A percentile compares a stretch with the other conserved stretches of the same genome.
Conservation (phyloP, 768 basidiomycete species). For the Xanthoconium purpureum region DNA sequence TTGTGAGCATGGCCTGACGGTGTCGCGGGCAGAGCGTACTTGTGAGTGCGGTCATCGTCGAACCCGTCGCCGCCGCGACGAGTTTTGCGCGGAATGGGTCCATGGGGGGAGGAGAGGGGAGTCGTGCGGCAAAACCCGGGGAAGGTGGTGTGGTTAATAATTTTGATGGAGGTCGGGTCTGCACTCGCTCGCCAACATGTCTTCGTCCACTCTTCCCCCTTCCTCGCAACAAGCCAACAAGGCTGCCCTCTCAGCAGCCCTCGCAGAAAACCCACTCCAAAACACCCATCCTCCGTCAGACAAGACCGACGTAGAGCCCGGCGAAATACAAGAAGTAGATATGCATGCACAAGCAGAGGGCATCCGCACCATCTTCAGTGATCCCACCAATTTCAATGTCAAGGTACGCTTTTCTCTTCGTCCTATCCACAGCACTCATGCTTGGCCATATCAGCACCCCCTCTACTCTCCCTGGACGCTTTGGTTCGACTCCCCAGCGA, state of each 20-base stretch:
- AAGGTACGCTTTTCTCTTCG: slow-evolving; percentile 54
- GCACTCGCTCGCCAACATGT: slow-evolving; percentile 13
- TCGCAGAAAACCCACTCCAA: slow-evolving; percentile 50
- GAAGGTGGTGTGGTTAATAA: background rate
- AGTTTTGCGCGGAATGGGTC: slow-evolving; percentile 77
- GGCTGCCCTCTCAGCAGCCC: slow-evolving; percentile 72
- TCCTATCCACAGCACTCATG: background rate
- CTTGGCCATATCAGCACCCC: slow-evolving; percentile 62
- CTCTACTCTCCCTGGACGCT: slow-evolving; percentile 94
- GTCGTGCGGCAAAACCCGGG: slow-evolving; percentile 27
- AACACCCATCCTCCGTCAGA: slow-evolving; percentile 14
- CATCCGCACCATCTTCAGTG: slow-evolving; percentile 90
- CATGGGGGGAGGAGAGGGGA: slow-evolving; percentile 32
- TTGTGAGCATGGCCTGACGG: slow-evolving; percentile 5
- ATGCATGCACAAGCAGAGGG: slow-evolving; percentile 80
- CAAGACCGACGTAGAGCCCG: slow-evolving; percentile 58
- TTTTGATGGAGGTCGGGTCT: background rate
- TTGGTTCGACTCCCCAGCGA: slow-evolving; percentile 95
- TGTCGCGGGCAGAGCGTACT: slow-evolving; percentile 46
- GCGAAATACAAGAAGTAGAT: slow-evolving; percentile 84
- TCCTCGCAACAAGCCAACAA: slow-evolving; percentile 75
- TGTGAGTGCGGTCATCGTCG: slow-evolving; percentile 77
- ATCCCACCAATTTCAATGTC: slow-evolving; percentile 92
- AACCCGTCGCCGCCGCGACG: slow-evolving; percentile 74
- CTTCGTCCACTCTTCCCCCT: slow-evolving; percentile 44